phyloP scores from a whole-genome alignment of 495 filamentous ascomycete genomes.

The Aspergillus campestris region DNA sequence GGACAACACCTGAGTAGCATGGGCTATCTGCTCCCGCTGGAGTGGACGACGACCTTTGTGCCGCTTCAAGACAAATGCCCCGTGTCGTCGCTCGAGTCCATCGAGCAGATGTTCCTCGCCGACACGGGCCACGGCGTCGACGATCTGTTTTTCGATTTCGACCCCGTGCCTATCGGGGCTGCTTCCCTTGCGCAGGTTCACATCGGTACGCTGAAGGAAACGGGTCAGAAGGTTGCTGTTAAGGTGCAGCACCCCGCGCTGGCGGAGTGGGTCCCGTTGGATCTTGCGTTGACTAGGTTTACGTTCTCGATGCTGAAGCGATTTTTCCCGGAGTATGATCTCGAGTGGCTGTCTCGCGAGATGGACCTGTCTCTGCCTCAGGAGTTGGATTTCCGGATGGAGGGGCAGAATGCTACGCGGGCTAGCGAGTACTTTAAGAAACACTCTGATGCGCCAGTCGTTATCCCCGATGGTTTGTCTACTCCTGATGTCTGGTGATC shows the following conservation, averaged over 20 bases:
- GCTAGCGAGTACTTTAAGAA: slow-evolving; percentile 69
- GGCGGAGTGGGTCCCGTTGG: slow-evolving; percentile 85
- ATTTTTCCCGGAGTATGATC: slow-evolving; percentile 95
- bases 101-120: slow-evolving; percentile 71
- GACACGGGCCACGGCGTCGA: slow-evolving; percentile 76
- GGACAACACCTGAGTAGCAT: slow-evolving; percentile 95
- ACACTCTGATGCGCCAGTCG: slow-evolving; percentile 62
- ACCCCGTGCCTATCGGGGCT: slow-evolving; percentile 72
- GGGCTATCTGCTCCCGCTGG: slow-evolving; percentile 86
- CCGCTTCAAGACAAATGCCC: slow-evolving; percentile 95
- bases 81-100: slow-evolving; percentile 82
- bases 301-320: slow-evolving; percentile 83
- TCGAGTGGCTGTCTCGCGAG: slow-evolving; percentile 91
- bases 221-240: slow-evolving; percentile 86
- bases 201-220: slow-evolving; percentile 73
- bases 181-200: slow-evolving; percentile 95
- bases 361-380: slow-evolving; percentile 85
- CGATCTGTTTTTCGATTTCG: slow-evolving; percentile 80
- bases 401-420: slow-evolving; percentile 77
- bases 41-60: slow-evolving; percentile 96
- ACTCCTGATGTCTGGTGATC: background rate
- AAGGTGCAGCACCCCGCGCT: slow-evolving; percentile 93
- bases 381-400: slow-evolving; percentile 83
- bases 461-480: slow-evolving; percentile 64
- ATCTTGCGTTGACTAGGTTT: slow-evolving; percentile 77